Percentiles rank a stretch among this genome's conserved stretches.
phyloP scores from a whole-genome alignment of 2,329 filamentous ascomycete genomes.

The Aureobasidium sp. region DNA sequence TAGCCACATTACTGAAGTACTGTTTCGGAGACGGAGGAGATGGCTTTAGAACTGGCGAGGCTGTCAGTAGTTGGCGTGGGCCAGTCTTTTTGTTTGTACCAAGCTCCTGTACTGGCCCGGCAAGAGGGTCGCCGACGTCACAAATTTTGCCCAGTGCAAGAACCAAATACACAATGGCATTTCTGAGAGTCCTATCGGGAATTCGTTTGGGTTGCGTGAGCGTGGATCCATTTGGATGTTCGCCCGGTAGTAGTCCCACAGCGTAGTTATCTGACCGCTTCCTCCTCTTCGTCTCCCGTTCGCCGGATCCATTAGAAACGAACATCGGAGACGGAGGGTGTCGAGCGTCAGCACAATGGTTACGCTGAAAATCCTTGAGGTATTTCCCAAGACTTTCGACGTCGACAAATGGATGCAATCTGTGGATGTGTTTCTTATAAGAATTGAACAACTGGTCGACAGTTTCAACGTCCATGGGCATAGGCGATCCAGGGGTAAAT shows the following conservation, averaged over 20 bases:
- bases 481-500: conserved; percentile 33
- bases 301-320: conserved; percentile 7
- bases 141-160: conserved; percentile 85
- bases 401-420: conserved; percentile 58
- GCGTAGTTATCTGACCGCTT: background rate
- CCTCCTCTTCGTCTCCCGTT: conserved; percentile 17
- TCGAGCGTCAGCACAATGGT: background rate
- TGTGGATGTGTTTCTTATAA: conserved; percentile 55
- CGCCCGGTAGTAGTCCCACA: background rate
- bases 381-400: conserved; percentile 40
- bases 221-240: background rate
- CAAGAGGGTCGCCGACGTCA: conserved; percentile 44
- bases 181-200: conserved; percentile 50
- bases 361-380: conserved; percentile 35
- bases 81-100: conserved; percentile 4
- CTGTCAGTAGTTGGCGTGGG: conserved; percentile 22
- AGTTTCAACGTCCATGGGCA: conserved; percentile 44
- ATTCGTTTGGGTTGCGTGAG: background rate
- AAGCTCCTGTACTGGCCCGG: conserved; percentile 49
- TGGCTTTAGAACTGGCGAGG: conserved; percentile 25
- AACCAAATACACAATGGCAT: conserved; percentile 73
- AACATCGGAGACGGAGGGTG: conserved; percentile 14
- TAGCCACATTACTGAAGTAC: conserved; percentile 22
- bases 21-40: conserved; percentile 36
- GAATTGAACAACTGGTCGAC: conserved; percentile 46